phyloP scores from a whole-genome alignment of 192 early-diverging fungal species.

The Umbelopsis vinacea region DNA sequence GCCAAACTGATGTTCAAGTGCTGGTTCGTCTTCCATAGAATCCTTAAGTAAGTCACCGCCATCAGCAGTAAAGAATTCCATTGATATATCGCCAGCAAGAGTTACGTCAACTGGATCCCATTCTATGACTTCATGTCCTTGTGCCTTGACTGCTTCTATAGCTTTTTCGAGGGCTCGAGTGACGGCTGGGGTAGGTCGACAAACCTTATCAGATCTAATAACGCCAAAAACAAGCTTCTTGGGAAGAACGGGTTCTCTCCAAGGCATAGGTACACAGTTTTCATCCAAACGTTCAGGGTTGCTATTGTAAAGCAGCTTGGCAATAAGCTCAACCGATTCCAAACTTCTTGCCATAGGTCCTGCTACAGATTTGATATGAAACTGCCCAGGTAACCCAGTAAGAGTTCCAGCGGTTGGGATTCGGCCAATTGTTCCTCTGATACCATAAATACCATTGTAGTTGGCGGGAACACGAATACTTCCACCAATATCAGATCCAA shows the following conservation, averaged over 20 bases:
- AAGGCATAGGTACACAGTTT: not conserved
- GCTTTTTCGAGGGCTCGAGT: slow-evolving; percentile 3
- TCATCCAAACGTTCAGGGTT: not conserved
- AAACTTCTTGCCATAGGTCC: slow-evolving; percentile 4
- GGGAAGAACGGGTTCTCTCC: slow-evolving; percentile 2
- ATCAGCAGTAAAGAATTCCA: not conserved
- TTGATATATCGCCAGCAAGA: not conserved
- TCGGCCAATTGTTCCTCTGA: not conserved
- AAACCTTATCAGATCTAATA: not conserved
- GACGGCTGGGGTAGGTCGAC: slow-evolving; percentile 5
- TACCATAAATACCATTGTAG: slow-evolving; percentile 7
- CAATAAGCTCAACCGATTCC: not conserved
- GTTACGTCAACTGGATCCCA: not conserved
- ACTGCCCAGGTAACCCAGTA: not conserved
- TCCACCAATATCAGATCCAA: slow-evolving; percentile 20
- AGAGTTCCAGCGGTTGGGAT: not conserved
- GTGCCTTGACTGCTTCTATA: not conserved
- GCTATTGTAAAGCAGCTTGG: not conserved
- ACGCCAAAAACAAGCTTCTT: slow-evolving; percentile 4
- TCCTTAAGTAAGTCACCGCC: not conserved
- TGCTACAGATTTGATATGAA: not conserved
- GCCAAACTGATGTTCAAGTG: not conserved
- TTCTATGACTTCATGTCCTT: slow-evolving; percentile 12
- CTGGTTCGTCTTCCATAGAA: not conserved
- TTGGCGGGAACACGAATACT: slow-evolving; percentile 8